Conservation (phyloP, 768 basidiomycete species). For the Boletus barrowsii region DNA sequence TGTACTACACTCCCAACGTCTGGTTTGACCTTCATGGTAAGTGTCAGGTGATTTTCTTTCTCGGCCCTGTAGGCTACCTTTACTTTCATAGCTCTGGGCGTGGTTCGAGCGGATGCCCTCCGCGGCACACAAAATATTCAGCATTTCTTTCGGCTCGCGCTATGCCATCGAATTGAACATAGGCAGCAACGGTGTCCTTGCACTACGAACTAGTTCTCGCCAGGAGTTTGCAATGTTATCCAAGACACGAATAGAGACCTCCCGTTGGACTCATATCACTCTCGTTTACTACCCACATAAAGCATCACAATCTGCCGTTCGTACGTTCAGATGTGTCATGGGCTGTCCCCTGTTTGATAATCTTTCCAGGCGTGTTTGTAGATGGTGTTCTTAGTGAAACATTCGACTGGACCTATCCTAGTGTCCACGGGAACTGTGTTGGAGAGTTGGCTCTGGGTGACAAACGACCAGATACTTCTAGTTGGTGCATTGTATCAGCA, state of each 20-base stretch:
- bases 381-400: slow-evolving; percentile 69
- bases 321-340: slow-evolving; percentile 38
- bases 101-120: slow-evolving; percentile 45
- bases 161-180: slow-evolving; percentile 45
- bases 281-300: slow-evolving; percentile 64
- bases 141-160: slow-evolving; percentile 30
- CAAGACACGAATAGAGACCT: slow-evolving; percentile 45
- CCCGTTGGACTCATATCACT: slow-evolving; percentile 70
- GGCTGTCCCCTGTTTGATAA: neutral
- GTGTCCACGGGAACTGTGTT: slow-evolving; percentile 34
- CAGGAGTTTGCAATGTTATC: slow-evolving; percentile 42
- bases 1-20: slow-evolving; percentile 51
- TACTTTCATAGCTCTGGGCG: slow-evolving; percentile 41
- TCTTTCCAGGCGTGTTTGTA: slow-evolving; percentile 59
- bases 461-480: slow-evolving; percentile 33
- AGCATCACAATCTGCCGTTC: slow-evolving; percentile 53
- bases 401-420: slow-evolving; percentile 64
- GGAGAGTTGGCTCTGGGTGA: slow-evolving; percentile 59
- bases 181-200: slow-evolving; percentile 55
- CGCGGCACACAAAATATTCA: slow-evolving; percentile 35
- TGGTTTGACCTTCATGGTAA: slow-evolving; percentile 75
- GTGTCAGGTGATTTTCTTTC: neutral
- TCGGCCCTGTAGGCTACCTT: neutral
- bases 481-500: slow-evolving; percentile 67
- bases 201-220: slow-evolving; percentile 41